These are phyloP conservation scores for Ascocoryne sarcoides DNA, from an alignment of 2,329 filamentous ascomycete genomes.

Conservation along the genomic window DNA sequence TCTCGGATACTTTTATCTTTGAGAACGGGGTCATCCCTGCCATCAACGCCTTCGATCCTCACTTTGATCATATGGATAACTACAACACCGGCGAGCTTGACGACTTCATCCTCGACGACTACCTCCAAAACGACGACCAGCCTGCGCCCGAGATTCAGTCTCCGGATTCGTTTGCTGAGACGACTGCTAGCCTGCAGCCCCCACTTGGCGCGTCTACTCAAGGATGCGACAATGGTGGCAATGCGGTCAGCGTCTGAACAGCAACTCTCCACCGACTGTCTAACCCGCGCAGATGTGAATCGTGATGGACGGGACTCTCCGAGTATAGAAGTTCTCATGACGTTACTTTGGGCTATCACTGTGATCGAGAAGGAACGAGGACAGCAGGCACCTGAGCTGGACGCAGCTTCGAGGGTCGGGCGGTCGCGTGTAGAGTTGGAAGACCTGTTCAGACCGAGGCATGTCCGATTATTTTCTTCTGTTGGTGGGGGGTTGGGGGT, in stretches of 20 bases:
- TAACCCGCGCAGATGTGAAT: slow-evolving; percentile 22
- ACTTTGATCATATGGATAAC: slow-evolving; percentile 59
- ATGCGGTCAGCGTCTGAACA: slow-evolving; percentile 61
- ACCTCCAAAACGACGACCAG: slow-evolving; percentile 41
- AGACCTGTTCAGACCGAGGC: slow-evolving; percentile 19
- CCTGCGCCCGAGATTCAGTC: slow-evolving; percentile 27
- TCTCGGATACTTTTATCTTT: slow-evolving; percentile 67
- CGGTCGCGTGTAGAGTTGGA: slow-evolving; percentile 22
- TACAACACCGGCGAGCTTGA: slow-evolving; percentile 46
- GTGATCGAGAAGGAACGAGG: slow-evolving; percentile 22
- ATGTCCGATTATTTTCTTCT: slow-evolving; percentile 8
- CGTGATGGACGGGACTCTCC: slow-evolving; percentile 18
- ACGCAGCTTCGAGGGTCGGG: slow-evolving; percentile 23
- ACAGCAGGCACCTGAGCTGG: slow-evolving; percentile 18
- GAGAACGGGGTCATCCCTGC: slow-evolving; percentile 69
- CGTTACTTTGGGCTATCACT: slow-evolving; percentile 27
- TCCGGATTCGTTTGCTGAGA: slow-evolving; percentile 30
- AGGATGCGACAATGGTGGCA: slow-evolving; percentile 65
- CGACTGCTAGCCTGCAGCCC: slow-evolving; percentile 63
- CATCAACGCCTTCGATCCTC: slow-evolving; percentile 56
- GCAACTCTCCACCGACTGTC: slow-evolving; percentile 25
- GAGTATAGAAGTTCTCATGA: slow-evolving; percentile 27
- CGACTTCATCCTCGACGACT: slow-evolving; percentile 44
- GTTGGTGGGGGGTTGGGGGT: slow-evolving; percentile 6
- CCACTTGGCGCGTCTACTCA: slow-evolving; percentile 62